These are phyloP conservation scores for Nidularia sp. DNA, from an alignment of 768 basidiomycete genomes.

Conservation along the genomic window DNA sequence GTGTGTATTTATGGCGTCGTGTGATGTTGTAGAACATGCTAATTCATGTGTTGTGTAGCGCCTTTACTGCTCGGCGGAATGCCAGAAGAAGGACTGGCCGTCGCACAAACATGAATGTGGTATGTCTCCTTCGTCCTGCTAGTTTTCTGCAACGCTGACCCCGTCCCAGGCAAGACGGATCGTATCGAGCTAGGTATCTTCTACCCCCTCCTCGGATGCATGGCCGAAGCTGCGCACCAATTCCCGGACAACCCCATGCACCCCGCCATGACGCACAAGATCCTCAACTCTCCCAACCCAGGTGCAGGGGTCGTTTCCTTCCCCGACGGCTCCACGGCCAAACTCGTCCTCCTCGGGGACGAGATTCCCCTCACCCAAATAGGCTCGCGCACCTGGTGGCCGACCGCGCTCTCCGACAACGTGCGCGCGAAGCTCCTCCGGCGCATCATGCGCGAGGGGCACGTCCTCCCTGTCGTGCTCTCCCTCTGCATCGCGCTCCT, in stretches of 20 bases:
- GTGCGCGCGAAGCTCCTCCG: slow-evolving; percentile 22
- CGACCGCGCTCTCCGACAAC: slow-evolving; percentile 15
- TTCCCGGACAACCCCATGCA: slow-evolving; percentile 12
- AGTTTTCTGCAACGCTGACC: neutral
- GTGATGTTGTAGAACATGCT: neutral
- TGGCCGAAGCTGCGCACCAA: slow-evolving; percentile 14
- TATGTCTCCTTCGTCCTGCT: slow-evolving; percentile 5
- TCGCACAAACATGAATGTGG: slow-evolving; percentile 22
- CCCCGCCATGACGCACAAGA: slow-evolving; percentile 18
- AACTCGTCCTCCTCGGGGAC: slow-evolving; percentile 23
- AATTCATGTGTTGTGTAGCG: slow-evolving; percentile 4
- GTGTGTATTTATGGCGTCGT: neutral
- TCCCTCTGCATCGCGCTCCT: slow-evolving; percentile 28
- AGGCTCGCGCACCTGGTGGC: slow-evolving; percentile 26
- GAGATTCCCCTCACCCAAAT: slow-evolving; percentile 1
- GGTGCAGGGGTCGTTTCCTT: slow-evolving; percentile 9
- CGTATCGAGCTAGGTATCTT: slow-evolving; percentile 24
- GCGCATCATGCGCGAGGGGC: slow-evolving; percentile 27
- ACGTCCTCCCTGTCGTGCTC: slow-evolving; percentile 25
- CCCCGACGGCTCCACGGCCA: slow-evolving; percentile 19
- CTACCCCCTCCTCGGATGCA: slow-evolving; percentile 25
- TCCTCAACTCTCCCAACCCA: slow-evolving; percentile 21
- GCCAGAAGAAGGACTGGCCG: slow-evolving; percentile 25
- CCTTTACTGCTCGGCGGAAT: slow-evolving; percentile 26
- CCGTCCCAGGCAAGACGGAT: slow-evolving; percentile 25